Evolutionary conservation across 179 eudicot species (phyloP).

Genomic region (Silene noctiflora): DNA sequence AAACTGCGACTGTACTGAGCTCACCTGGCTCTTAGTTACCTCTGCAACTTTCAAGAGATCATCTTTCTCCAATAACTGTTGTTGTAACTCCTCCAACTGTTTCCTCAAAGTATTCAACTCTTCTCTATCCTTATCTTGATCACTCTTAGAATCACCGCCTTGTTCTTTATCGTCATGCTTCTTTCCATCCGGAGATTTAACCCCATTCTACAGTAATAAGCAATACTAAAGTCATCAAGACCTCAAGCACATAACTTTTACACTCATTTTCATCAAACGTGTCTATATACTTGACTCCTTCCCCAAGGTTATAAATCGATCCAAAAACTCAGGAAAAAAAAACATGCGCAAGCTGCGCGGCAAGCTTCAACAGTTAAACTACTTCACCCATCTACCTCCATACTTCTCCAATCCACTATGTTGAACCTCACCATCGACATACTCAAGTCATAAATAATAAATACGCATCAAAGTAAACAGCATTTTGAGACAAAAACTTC

Average conservation of each 20-base stretch:
- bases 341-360: not conserved
- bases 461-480: not conserved
- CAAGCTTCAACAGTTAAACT: no score
- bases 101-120: constrained; percentile 62
- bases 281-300: not conserved
- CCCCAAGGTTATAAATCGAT: not conserved
- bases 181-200: constrained; percentile 50
- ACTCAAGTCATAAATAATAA: not conserved
- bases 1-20: constrained; percentile 42
- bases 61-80: constrained; percentile 65
- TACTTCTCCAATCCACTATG: no score
- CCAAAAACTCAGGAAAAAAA: not conserved
- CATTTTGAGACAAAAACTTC: constrained; percentile 3
- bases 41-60: constrained; percentile 67
- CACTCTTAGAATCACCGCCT: constrained; percentile 34
- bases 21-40: constrained; percentile 45
- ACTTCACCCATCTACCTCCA: no score
- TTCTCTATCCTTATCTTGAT: constrained; percentile 46
- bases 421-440: no score
- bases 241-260: constrained; percentile 2
- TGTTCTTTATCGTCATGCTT: constrained; percentile 45
- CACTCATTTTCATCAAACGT: constrained; percentile 16
- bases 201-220: constrained; percentile 43
- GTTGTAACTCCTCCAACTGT: constrained; percentile 69
- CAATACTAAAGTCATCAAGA: constrained; percentile 1